Conservation (phyloP, 768 basidiomycete genomes). For the Suillus placidus region DNA sequence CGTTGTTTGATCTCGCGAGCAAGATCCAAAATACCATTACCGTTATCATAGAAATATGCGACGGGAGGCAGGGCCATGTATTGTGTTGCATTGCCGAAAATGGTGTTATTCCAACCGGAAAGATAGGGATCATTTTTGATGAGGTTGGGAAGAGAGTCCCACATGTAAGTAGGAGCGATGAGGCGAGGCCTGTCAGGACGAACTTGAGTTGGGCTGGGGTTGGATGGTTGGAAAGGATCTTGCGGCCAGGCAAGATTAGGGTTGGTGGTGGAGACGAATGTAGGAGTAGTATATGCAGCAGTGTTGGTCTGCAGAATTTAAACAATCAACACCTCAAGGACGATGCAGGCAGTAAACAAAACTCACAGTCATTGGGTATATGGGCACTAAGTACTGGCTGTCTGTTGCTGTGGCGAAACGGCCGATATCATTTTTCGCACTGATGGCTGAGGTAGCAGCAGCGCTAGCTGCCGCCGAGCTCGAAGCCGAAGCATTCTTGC, state of each 20-base stretch:
- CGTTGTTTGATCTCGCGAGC: conserved; percentile 89
- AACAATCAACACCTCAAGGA: conserved; percentile 10
- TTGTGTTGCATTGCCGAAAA: conserved; percentile 85
- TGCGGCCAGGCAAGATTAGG: conserved; percentile 69
- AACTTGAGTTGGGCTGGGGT: conserved; percentile 57
- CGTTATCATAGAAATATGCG: conserved; percentile 73
- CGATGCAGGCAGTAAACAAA: not conserved
- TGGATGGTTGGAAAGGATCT: conserved; percentile 74
- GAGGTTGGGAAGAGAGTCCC: conserved; percentile 76
- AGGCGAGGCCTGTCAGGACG: conserved; percentile 87
- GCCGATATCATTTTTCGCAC: conserved; percentile 62
- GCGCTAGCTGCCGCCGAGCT: conserved; percentile 32
- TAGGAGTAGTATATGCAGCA: conserved; percentile 70
- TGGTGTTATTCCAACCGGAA: conserved; percentile 84
- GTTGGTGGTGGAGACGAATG: conserved; percentile 62
- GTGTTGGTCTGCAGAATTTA: conserved; percentile 61
- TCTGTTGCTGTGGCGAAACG: conserved; percentile 79
- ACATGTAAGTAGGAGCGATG: conserved; percentile 90
- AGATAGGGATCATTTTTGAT: conserved; percentile 88
- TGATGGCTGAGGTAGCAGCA: conserved; percentile 57
- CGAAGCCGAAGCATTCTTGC: conserved; percentile 35
- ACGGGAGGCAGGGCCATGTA: conserved; percentile 69
- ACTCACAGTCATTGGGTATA: conserved; percentile 89
- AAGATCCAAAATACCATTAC: conserved; percentile 89
- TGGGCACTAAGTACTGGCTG: conserved; percentile 74